phyloP scores from a whole-genome alignment of 805 yeast species.

The Candida mattraensis region DNA sequence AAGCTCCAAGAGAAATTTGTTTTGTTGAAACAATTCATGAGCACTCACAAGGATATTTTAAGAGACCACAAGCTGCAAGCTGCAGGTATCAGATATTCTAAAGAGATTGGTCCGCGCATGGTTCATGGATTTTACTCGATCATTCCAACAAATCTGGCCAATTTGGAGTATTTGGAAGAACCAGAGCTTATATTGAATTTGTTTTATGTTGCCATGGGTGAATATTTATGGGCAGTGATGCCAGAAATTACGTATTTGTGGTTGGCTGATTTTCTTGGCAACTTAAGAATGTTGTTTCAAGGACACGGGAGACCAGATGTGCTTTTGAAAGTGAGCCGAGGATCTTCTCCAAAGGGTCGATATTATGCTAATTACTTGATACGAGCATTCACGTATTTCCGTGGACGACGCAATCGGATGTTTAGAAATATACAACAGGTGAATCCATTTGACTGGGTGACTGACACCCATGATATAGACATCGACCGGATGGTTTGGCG shows the following conservation, averaged over 20 bases:
- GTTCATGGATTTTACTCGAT: constrained; percentile 14
- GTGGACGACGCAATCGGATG: constrained; percentile 14
- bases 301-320: constrained; percentile 14
- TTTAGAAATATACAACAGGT: constrained; percentile 10
- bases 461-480: too few species aligned
- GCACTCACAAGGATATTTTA: not conserved
- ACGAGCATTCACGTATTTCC: constrained; percentile 17
- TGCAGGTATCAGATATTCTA: constrained; percentile 10
- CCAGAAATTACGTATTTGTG: constrained; percentile 20
- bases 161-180: constrained; percentile 9
- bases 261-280: constrained; percentile 20
- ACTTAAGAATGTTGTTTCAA: constrained; percentile 14
- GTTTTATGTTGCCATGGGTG: constrained; percentile 21
- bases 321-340: constrained; percentile 3
- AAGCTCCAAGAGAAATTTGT: not conserved
- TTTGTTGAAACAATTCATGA: not conserved
- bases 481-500: too few species aligned
- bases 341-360: constrained; percentile 1
- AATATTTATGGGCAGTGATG: constrained; percentile 20
- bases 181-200: constrained; percentile 15
- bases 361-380: constrained; percentile 14
- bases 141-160: constrained; percentile 15
- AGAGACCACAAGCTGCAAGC: not conserved
- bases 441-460: constrained; percentile 8
- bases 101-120: constrained; percentile 11